phyloP scores from a whole-genome alignment of 1,139 yeast species.

The Nakaseomyces glabratus region DNA sequence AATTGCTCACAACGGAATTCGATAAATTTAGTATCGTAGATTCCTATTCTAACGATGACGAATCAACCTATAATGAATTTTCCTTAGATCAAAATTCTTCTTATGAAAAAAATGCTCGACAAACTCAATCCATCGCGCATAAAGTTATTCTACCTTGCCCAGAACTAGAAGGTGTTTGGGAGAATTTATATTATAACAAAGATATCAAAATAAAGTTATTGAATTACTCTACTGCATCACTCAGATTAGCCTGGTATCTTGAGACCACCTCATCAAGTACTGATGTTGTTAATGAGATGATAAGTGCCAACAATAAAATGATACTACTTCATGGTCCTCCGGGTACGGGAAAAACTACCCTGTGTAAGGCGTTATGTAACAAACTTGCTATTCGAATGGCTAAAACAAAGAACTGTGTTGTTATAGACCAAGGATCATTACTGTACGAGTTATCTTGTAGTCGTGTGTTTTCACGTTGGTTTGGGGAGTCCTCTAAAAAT shows the following conservation, averaged over 20 bases:
- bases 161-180: conserved; percentile 30
- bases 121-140: conserved; percentile 15
- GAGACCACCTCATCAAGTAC: conserved; percentile 7
- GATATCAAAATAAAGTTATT: conserved; percentile 25
- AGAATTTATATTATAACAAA: conserved; percentile 25
- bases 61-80: conserved; percentile 7
- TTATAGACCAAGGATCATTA: conserved; percentile 16
- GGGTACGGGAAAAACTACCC: conserved; percentile 45
- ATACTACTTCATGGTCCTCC: conserved; percentile 40
- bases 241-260: conserved; percentile 19
- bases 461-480: conserved; percentile 35
- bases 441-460: conserved; percentile 34
- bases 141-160: conserved; percentile 25
- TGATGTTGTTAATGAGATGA: conserved; percentile 1
- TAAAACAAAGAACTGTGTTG: conserved; percentile 7
- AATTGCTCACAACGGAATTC: conserved; percentile 25
- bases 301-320: conserved; percentile 23
- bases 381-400: conserved; percentile 18
- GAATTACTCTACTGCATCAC: conserved; percentile 27
- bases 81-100: conserved; percentile 1
- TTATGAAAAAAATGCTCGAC: conserved; percentile 17
- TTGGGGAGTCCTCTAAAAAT: conserved; percentile 37
- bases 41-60: conserved; percentile 10
- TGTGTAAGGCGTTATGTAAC: conserved; percentile 38
- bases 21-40: conserved; percentile 12